Base-by-base conservation (phyloP, 164 flowering plant species). In the Annona squamosa region DNA sequence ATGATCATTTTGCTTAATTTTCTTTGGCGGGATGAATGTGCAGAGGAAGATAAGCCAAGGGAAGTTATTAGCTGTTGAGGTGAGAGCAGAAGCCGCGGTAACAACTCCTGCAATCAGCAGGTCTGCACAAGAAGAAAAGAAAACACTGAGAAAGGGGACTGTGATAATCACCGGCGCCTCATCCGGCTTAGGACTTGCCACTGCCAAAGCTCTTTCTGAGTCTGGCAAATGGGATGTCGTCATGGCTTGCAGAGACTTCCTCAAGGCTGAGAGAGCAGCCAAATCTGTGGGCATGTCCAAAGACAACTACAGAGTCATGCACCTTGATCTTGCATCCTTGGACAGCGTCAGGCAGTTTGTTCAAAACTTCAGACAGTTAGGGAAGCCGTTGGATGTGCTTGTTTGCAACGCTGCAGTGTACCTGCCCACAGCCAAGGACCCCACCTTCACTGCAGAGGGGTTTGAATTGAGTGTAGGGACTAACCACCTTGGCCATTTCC, bases 361-460 rank as follows among this genome's bases (percentile, higher is more conserved):
- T 0, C 93, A 95, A 68, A 87, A 84, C 80, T 95, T 91, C 79
- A 70, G 80, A 69, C 79, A 84, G 41, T 89, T 92, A 0, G 98
- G 79, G 3, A 81, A 75, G 82, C 94, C 97, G 7, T 90, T 95
- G 41, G 99, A 95, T 78, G 97, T 87, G 42, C 81, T 95, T 43
- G 99, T 95, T 16, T 93, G 97, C 86, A 95, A 95, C 83, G 99
- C 99, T 18, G 99, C 99, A 46, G 92, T 95, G 47, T 95, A 95
- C 78, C 76, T 77, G 72, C 99, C 99, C 46, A 95, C 97, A 66
- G 99, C 98, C 4, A 95, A 87, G 76, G 96, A 95, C 78, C 97
- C 99, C 41, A 82, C 92, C 5, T 95, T 80, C 75, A 89, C 91
- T 6, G 99, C 98, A 44, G 97, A 95, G 37, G 98, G 99, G 0